A percentile compares a stretch with the other conserved stretches of the same genome.
phyloP scores from a whole-genome alignment of 1,139 yeast species.

The Saccharomyces hybrid region DNA sequence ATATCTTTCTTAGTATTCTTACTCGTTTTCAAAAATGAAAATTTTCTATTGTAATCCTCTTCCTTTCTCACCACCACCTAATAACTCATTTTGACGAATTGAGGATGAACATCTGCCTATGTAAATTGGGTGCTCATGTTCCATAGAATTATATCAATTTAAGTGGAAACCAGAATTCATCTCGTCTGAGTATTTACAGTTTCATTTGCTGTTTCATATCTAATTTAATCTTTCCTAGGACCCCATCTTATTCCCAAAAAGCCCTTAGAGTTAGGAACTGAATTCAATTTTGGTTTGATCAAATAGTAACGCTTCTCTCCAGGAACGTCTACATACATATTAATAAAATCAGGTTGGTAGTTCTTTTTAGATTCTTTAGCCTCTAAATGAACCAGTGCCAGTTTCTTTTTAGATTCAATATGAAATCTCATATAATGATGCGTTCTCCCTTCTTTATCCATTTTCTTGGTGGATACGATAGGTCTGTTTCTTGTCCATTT shows the following conservation, averaged over 20 bases:
- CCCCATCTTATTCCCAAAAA: conserved; percentile 86
- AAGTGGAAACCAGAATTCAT: neutral
- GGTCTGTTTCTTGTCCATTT: conserved; percentile 89
- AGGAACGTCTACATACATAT: conserved; percentile 69
- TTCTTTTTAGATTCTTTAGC: conserved; percentile 55
- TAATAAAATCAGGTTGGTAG: conserved; percentile 65
- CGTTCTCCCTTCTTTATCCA: conserved; percentile 67
- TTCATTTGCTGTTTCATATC: neutral
- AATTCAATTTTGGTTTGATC: conserved; percentile 45
- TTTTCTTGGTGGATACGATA: conserved; percentile 46
- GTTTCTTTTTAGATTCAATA: conserved; percentile 56
- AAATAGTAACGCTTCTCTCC: conserved; percentile 62
- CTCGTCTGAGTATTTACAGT: neutral
- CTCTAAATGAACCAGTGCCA: conserved; percentile 70
- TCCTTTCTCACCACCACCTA: neutral
- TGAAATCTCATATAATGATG: conserved; percentile 80
- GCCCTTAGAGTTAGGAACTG: conserved; percentile 37
- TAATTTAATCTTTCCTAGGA: conserved; percentile 44
- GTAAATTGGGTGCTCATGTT: neutral
- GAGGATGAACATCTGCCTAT: neutral
- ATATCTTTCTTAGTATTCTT: neutral
- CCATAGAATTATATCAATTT: neutral
- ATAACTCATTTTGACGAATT: neutral
- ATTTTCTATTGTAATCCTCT: neutral
- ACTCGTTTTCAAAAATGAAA: neutral